Conservation (phyloP, 805 yeast genomes). For the Ogataea nitratoaversa region DNA sequence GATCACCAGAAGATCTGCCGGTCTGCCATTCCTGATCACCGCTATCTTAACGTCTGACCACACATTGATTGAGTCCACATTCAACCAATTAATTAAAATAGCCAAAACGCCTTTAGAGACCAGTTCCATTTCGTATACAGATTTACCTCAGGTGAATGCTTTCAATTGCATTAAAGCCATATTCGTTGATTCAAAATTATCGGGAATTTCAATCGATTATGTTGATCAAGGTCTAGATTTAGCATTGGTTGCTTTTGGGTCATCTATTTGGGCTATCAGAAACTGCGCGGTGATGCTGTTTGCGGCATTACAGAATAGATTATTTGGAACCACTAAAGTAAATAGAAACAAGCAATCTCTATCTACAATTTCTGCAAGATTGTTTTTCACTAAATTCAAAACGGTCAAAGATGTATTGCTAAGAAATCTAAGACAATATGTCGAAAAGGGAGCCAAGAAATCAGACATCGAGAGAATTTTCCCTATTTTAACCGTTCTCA, state of each 20-base stretch:
- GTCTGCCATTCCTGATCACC: constrained; percentile 75
- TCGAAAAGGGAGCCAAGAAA: constrained; percentile 17
- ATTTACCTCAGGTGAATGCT: constrained; percentile 91
- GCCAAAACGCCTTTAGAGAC: constrained; percentile 48
- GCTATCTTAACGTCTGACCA: constrained; percentile 58
- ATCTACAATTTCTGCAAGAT: constrained; percentile 38
- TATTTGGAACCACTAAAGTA: constrained; percentile 60
- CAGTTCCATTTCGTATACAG: constrained; percentile 44
- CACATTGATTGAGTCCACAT: constrained; percentile 46
- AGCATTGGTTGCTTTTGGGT: constrained; percentile 59
- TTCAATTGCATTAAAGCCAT: constrained; percentile 77
- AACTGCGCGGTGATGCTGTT: constrained; percentile 94
- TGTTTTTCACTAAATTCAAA: constrained; percentile 66
- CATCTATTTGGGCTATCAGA: constrained; percentile 77
- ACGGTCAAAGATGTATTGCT: constrained; percentile 48
- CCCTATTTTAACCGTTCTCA: constrained; percentile 69
- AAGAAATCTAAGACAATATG: constrained; percentile 33
- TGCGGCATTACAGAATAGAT: constrained; percentile 72
- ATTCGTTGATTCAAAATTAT: constrained; percentile 66
- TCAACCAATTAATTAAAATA: constrained; percentile 47
- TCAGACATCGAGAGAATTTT: constrained; percentile 56
- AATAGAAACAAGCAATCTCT: constrained; percentile 29
- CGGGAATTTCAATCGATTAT: constrained; percentile 45
- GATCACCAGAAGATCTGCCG: constrained; percentile 89
- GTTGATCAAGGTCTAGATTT: constrained; percentile 56